Evolutionary conservation across 1,284 basidiomycete genomes (phyloP), one percentile per base, ranked within the genome.

Genomic region (Grifola frondosa): DNA sequence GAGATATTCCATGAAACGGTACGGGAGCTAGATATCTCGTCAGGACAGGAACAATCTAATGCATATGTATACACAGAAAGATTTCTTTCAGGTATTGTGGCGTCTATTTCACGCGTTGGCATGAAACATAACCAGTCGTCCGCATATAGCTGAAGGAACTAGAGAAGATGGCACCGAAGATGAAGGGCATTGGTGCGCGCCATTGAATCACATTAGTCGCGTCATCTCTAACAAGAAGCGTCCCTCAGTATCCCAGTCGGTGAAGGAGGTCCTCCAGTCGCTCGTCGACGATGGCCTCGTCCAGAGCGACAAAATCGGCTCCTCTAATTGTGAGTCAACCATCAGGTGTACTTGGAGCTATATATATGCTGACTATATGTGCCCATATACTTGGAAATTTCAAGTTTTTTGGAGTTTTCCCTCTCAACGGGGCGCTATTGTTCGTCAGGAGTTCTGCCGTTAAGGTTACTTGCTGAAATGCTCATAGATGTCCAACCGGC

Each of bases 401-500:
- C 15, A 40, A 94, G 91, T 93, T 67, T 94, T 88, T 62, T 95
- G 91, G 91, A 88, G 88, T 58, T 94, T 94, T 60, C 91, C 91
- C 4, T 92, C 89, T 3, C 87, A 92, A 46, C 77, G 80, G 34
- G 91, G 91, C 5, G 79, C 86, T 4, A 73, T 82, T 57, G 91
- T 91, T 52, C 45, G 75, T 56, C 16, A 49, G 16, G 30, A 16
- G 8, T 38, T 22, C 30, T 10, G 15, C n/a, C n/a, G n/a, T n/a
- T n/a, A n/a, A n/a, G n/a, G n/a, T n/a, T n/a, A n/a, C n/a, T n/a
- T n/a, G n/a, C n/a, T n/a, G n/a, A n/a, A n/a, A n/a, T n/a, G n/a
- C n/a, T n/a, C n/a, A 30, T 40, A 88, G 85, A 67, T 84, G 49
- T 78, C 80, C 60, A 75, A 74, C 28, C 75, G 80, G 28, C 61